Evolutionary conservation across 2,329 filamentous ascomycete species (phyloP).

Genomic region (Lecanosticta acicola): DNA sequence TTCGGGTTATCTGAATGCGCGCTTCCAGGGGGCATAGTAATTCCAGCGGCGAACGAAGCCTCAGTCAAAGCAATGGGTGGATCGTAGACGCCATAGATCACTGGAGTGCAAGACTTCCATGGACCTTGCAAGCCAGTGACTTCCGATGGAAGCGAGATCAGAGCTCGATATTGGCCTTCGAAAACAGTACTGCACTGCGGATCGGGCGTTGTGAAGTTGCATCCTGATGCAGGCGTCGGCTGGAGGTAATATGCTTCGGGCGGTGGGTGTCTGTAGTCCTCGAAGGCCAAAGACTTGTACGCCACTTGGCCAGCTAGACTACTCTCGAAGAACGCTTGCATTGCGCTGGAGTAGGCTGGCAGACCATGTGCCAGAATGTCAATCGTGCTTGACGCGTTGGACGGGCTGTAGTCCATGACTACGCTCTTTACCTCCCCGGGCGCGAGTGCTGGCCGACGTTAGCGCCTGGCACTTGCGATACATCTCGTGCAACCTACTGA

Average conservation of each 20-base stretch:
- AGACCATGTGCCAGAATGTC: constrained; percentile 7
- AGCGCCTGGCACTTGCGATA: neutral
- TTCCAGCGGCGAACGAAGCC: neutral
- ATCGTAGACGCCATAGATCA: constrained; percentile 17
- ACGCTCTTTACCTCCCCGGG: constrained; percentile 15
- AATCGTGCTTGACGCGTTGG: constrained; percentile 10
- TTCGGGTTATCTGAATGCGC: neutral
- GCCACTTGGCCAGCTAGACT: constrained; percentile 6
- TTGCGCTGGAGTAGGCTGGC: constrained; percentile 7
- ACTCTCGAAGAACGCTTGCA: neutral
- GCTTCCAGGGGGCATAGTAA: neutral
- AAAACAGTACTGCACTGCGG: constrained; percentile 18
- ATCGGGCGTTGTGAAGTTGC: constrained; percentile 2
- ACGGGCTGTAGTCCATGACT: constrained; percentile 6
- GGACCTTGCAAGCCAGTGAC: constrained; percentile 10
- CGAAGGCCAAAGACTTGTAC: constrained; percentile 3
- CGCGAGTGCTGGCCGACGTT: constrained; percentile 4
- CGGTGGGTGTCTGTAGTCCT: constrained; percentile 11
- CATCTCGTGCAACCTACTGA: neutral
- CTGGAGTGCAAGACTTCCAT: constrained; percentile 12
- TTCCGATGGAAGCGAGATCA: constrained; percentile 13
- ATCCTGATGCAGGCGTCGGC: constrained; percentile 9
- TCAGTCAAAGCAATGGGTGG: constrained; percentile 12
- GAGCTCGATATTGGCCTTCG: constrained; percentile 15
- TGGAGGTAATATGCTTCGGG: constrained; percentile 15